Evolutionary conservation across 495 filamentous ascomycete species (phyloP).

Genomic region (Trichocladium uniseriatum): DNA sequence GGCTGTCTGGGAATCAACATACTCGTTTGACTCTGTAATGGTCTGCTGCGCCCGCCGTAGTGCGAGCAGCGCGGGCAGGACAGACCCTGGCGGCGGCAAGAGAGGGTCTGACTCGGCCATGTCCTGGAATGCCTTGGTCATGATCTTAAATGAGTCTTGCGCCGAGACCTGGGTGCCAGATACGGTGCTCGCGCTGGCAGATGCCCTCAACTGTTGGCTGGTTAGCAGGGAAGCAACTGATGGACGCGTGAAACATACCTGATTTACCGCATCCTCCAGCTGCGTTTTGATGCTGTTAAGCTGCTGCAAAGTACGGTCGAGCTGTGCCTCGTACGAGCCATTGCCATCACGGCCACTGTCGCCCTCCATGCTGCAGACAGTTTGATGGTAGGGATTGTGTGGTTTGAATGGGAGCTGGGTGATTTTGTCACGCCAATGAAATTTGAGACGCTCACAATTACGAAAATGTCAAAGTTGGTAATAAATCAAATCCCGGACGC

Average conservation of each 20-base stretch:
- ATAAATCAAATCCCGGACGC: too few species aligned
- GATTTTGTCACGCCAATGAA: too few species aligned
- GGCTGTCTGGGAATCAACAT: conserved; percentile 44
- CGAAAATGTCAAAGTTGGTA: too few species aligned
- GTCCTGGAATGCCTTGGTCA: conserved; percentile 56
- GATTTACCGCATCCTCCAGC: conserved; percentile 51
- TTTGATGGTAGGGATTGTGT: too few species aligned
- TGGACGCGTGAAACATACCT: conserved; percentile 20
- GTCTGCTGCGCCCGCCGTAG: conserved; percentile 53
- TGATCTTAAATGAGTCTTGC: conserved; percentile 37
- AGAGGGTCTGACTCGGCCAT: conserved; percentile 50
- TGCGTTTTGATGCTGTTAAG: conserved; percentile 56
- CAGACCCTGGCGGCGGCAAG: conserved; percentile 55
- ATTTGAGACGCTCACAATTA: too few species aligned
- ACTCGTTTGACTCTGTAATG: conserved; percentile 52
- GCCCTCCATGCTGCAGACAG: conserved; percentile 10
- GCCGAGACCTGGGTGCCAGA: conserved; percentile 11
- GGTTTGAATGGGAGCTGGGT: too few species aligned
- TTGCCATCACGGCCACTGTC: background rate
- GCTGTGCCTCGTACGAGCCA: conserved; percentile 36
- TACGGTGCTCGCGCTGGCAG: background rate
- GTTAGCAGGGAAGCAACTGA: background rate
- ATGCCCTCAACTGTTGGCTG: conserved; percentile 12
- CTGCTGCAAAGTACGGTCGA: conserved; percentile 56
- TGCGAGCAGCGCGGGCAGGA: conserved; percentile 62